Base-by-base conservation (phyloP, 768 basidiomycete species). In the Guyanaporus albipodus region DNA sequence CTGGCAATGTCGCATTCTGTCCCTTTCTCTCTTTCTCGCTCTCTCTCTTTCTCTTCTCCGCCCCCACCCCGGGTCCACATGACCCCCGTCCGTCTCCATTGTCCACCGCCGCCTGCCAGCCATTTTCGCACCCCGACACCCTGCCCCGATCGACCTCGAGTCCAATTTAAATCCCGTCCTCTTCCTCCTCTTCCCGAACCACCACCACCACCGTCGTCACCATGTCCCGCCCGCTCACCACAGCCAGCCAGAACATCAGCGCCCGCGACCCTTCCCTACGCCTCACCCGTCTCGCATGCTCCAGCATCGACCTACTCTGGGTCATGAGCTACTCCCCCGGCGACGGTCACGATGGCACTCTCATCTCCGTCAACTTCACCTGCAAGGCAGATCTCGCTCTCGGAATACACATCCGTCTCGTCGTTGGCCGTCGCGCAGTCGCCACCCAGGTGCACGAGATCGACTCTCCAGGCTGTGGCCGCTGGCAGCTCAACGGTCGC, bases 351-450 rank as follows among this genome's bases (percentile, higher is more conserved):
- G 66, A 73, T 18, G 84, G 82, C 46, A 74, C 78, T 0, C 79
- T 76, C 40, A 77, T 92, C 59, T 73, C 78, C 28, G 80, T 86
- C 53, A 70, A 75, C 9, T 77, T 79, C 44, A 64, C 73, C 6
- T 66, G 66, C 45, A 60, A 55, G 24, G 43, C 53, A 4, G 60
- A 60, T 11, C 42, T 57, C 0, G 54, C 53, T 4, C 1, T 56
- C 3, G 64, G 54, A 2, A 74, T 86, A 29, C 81, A 75, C 49
- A 77, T 91, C 19, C 80, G 90, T 42, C 79, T 92, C 53, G 80
- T 91, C 55, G 73, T 92, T 53, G 89, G 84, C 24, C 64, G 72
- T 49, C 80, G 77, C 52, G 78, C 87, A 3, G 74, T 91, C 21
- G 71, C 72, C 27, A 91, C 90, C 0, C 75, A 75, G 11, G 84